Evolutionary conservation across 163 green algal genomes (phyloP).

Genomic region (Scenedesmus sp.): DNA sequence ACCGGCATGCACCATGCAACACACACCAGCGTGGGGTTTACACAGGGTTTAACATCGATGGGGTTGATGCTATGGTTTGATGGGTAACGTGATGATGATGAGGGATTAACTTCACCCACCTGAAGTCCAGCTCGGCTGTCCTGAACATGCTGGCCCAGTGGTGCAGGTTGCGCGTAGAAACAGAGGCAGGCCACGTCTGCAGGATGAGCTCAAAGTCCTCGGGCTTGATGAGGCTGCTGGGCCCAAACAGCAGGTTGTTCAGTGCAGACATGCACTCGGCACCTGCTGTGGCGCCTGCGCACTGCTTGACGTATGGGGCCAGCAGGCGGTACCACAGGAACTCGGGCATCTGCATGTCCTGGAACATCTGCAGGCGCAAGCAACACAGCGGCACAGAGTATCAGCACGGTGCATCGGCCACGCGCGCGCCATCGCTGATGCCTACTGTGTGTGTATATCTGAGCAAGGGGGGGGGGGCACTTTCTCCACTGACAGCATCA

Average conservation of each 20-base stretch:
- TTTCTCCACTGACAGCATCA: no score
- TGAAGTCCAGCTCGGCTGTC: neutral
- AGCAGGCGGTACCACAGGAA: slow-evolving; percentile 29
- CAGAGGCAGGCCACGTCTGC: slow-evolving; percentile 30
- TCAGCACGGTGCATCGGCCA: neutral
- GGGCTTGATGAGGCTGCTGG: neutral
- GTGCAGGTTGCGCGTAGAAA: slow-evolving; percentile 24
- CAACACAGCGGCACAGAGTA: neutral
- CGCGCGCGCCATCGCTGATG: no score
- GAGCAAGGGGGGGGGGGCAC: no score
- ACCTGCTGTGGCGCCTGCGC: neutral
- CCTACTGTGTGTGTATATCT: no score
- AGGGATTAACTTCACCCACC: neutral
- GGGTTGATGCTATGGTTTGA: no score
- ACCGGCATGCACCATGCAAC: no score
- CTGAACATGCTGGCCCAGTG: slow-evolving; percentile 32
- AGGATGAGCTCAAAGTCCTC: slow-evolving; percentile 30
- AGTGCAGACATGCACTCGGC: slow-evolving; percentile 26
- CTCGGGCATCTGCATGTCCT: neutral
- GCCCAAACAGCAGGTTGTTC: slow-evolving; percentile 2
- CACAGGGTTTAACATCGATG: no score
- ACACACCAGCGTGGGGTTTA: no score
- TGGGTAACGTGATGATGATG: no score
- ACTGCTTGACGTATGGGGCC: slow-evolving; percentile 2
- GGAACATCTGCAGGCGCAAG: slow-evolving; percentile 8